Base-by-base conservation (phyloP, 768 basidiomycete species). In the Kwoniella sp. region DNA sequence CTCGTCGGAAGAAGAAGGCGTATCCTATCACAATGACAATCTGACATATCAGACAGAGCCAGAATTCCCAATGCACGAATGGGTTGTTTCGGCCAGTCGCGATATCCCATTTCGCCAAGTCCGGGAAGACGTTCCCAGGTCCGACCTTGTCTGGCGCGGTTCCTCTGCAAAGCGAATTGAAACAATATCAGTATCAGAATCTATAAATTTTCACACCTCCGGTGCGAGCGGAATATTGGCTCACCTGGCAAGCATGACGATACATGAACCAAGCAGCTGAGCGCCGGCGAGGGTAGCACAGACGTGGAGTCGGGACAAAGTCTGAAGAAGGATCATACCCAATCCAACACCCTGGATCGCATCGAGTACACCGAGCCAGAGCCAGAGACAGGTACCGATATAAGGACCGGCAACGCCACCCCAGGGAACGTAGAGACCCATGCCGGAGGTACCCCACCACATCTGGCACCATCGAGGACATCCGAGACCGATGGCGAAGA, bases 381-480 rank as follows among this genome's bases (percentile, higher is more conserved):
- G 83, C 93, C 93, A 96, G 30, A 96, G 82, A 26, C 88, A 89
- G 27, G 92, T 85, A 47, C 91, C 91, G 49, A 95, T 86, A 77
- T 94, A 96, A 24, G 92, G 91, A 19, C 93, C 93, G 2, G 84
- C 86, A 12, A 76, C 76, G 12, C 93, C 92, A 1, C 90, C 93
- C 93, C 93, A 96, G 4, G 93, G 92, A 63, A 96, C 88, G 77
- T 95, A 96, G 17, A 93, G 81, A 3, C 91, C 93, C 48, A 96
- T 85, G 30, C 91, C 92, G 4, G 92, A 95, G 9, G 92, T 93
- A 72, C 93, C 92, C 93, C 93, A 96, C 51, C 93, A 81, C 87
- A 93, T 95, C 83, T 95, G 93, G 83, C 93, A 95, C 93, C 93
- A 96, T 73, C 91, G 82, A 12, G 93, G 93, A 27, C 91, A 91